phyloP scores from a whole-genome alignment of 345 rosid genomes.

The Aquilaria yunnanensis region DNA sequence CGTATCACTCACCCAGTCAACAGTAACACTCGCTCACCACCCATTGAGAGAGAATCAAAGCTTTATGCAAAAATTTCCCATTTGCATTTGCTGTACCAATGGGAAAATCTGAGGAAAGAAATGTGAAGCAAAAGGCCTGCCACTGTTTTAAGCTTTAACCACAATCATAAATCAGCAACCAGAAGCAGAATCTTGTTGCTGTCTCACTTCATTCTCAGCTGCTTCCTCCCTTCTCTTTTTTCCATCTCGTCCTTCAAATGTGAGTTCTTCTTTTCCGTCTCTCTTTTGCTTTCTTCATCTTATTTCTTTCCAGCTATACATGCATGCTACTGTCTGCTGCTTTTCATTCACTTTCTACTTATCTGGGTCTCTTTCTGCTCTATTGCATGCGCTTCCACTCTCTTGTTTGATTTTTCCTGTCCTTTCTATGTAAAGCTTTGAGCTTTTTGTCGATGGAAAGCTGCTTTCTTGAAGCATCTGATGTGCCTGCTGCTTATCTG shows the following conservation, averaged over 20 bases:
- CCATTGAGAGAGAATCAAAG: slow-evolving; percentile 25
- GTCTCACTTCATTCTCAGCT: not conserved
- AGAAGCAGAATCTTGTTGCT: slow-evolving; percentile 6
- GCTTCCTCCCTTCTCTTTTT: not conserved
- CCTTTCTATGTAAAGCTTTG: not conserved
- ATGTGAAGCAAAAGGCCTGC: slow-evolving; percentile 13
- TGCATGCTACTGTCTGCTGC: slow-evolving; percentile 12
- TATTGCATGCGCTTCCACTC: not conserved
- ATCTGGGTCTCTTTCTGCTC: not conserved
- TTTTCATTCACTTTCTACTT: slow-evolving; percentile 3
- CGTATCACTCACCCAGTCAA: slow-evolving; percentile 10
- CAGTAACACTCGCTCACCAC: not conserved
- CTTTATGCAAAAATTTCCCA: slow-evolving; percentile 25
- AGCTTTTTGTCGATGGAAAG: slow-evolving; percentile 2
- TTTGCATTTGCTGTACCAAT: slow-evolving; percentile 11
- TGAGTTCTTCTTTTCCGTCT: slow-evolving; percentile 1
- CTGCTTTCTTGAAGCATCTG: slow-evolving; percentile 11
- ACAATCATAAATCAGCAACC: not conserved
- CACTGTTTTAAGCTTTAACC: not conserved
- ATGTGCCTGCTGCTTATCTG: slow-evolving; percentile 5
- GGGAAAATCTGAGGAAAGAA: not conserved
- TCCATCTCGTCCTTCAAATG: slow-evolving; percentile 13
- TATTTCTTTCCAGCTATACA: not conserved
- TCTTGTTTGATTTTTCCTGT: slow-evolving; percentile 1
- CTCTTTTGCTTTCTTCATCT: slow-evolving; percentile 5